These are phyloP conservation scores for Phialophora expanda DNA, from an alignment of 2,329 filamentous ascomycete species.

Conservation along the genomic window DNA sequence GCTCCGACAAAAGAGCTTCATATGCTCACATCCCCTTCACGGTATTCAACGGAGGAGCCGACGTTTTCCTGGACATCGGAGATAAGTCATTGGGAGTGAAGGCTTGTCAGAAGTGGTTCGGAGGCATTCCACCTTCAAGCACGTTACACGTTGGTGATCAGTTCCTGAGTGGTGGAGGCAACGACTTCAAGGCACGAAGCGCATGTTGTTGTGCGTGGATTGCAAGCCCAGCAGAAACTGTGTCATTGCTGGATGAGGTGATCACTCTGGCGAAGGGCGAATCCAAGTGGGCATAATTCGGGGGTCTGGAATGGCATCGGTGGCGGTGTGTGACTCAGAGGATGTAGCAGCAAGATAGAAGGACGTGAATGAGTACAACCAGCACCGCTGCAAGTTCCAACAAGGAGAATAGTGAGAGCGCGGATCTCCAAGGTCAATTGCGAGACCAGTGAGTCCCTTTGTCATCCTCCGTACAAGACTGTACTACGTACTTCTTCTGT, in stretches of 20 bases:
- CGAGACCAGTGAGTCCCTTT: background rate
- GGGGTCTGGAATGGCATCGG: background rate
- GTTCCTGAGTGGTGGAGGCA: constrained; percentile 91
- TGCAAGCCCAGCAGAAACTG: constrained; percentile 87
- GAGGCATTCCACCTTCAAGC: constrained; percentile 62
- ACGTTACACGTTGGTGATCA: constrained; percentile 95
- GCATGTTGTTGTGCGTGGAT: constrained; percentile 98
- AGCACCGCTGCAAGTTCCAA: background rate
- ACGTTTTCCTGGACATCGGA: constrained; percentile 98
- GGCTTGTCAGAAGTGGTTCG: constrained; percentile 90
- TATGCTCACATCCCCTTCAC: constrained; percentile 75
- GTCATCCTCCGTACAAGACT: background rate
- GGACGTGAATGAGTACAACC: background rate
- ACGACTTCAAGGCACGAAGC: constrained; percentile 94
- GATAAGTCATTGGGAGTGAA: constrained; percentile 97
- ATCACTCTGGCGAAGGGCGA: constrained; percentile 26
- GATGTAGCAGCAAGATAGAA: background rate
- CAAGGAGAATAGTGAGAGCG: background rate
- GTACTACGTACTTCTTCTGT: background rate
- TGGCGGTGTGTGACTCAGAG: background rate
- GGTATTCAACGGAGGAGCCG: constrained; percentile 96
- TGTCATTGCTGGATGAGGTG: constrained; percentile 80
- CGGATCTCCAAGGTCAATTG: background rate
- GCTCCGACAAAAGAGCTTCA: constrained; percentile 8
- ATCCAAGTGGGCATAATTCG: constrained; percentile 1